Percentiles rank a stretch among this genome's conserved stretches.
Evolutionary conservation across 164 flowering plant genomes (phyloP).

Genomic region (Magnolia sinica): DNA sequence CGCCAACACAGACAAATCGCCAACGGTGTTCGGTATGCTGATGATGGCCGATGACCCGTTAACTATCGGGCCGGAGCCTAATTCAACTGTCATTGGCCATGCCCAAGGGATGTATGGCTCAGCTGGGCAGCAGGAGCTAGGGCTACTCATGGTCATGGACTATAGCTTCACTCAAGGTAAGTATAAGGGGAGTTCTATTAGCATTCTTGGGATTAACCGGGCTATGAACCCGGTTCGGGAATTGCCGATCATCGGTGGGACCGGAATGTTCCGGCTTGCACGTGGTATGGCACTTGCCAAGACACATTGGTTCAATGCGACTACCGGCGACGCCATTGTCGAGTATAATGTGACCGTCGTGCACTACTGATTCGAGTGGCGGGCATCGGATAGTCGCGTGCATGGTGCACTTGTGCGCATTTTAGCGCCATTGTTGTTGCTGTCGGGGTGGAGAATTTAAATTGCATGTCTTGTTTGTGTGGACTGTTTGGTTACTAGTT

Average conservation of each 20-base stretch:
- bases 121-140: not conserved
- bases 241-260: constrained; percentile 49
- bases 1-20: constrained; percentile 1
- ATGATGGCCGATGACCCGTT: constrained; percentile 19
- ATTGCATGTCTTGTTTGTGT: too few relatives aligned
- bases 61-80: constrained; percentile 6
- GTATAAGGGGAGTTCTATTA: constrained; percentile 40
- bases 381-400: too few relatives aligned
- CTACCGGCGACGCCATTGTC: constrained; percentile 36
- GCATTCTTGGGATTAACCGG: constrained; percentile 32
- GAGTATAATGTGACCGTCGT: constrained; percentile 25
- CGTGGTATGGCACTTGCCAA: constrained; percentile 39
- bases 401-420: too few relatives aligned
- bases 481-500: too few relatives aligned
- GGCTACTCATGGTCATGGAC: constrained; percentile 10
- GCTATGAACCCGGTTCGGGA: constrained; percentile 34
- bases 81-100: constrained; percentile 7
- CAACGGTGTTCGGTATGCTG: constrained; percentile 3
- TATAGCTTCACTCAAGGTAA: constrained; percentile 6
- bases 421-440: too few relatives aligned
- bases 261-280: constrained; percentile 40
- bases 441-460: too few relatives aligned
- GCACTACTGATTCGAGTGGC: constrained; percentile 5
- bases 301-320: constrained; percentile 26
- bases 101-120: constrained; percentile 17